These are phyloP conservation scores for Oryza coarctata DNA, from an alignment of 176 grass and related monocot species.

Conservation along the genomic window DNA sequence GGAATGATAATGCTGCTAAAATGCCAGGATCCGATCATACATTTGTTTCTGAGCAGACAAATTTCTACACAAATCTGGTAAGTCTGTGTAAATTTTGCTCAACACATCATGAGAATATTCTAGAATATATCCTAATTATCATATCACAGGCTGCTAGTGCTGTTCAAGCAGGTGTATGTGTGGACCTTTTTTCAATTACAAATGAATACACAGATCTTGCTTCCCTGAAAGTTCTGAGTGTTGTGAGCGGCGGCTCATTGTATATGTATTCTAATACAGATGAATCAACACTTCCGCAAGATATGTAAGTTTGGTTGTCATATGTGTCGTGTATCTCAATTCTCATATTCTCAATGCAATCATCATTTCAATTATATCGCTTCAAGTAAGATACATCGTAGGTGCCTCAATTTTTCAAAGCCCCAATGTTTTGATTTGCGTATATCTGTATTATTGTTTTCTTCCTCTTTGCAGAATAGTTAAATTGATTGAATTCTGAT, in stretches of 20 bases:
- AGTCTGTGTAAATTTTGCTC: conserved; percentile 25
- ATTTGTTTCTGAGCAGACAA: conserved; percentile 65
- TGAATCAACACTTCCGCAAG: conserved; percentile 95
- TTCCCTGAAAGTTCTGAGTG: conserved; percentile 85
- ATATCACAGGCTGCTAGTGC: conserved; percentile 92
- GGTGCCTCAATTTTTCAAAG: background rate
- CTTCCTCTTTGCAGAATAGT: background rate
- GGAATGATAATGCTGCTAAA: conserved; percentile 64
- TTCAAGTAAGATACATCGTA: conserved; percentile 17
- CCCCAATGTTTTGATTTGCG: background rate
- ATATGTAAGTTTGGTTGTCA: conserved; percentile 67
- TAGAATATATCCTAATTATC: conserved; percentile 57
- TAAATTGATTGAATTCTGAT: conserved; percentile 4
- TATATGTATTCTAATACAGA: conserved; percentile 85
- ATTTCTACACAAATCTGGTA: conserved; percentile 96
- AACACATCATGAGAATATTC: conserved; percentile 24
- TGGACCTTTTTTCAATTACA: conserved; percentile 94
- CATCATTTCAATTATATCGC: background rate
- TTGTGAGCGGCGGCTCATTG: conserved; percentile 90
- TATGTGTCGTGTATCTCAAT: conserved; percentile 10
- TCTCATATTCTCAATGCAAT: conserved; percentile 7
- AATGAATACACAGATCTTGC: conserved; percentile 92
- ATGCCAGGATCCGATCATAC: conserved; percentile 51
- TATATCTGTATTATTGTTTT: background rate
- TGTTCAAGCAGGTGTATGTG: conserved; percentile 95